Conservation (phyloP, 2,329 filamentous ascomycete species). For the Hypoxylon sp. region DNA sequence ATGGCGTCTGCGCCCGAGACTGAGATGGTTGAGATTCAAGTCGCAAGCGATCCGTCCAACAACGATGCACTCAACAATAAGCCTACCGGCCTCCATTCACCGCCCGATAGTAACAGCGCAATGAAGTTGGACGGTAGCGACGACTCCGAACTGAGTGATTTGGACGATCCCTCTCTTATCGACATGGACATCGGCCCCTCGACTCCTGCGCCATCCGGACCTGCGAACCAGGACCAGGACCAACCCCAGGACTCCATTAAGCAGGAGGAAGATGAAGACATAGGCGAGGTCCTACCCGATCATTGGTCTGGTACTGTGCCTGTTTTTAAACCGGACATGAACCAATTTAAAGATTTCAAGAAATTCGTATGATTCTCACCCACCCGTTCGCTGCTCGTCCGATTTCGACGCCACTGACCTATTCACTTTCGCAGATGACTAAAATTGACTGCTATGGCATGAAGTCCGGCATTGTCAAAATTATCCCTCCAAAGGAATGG, state of each 20-base stretch:
- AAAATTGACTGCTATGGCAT: constrained; percentile 96
- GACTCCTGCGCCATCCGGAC: constrained; percentile 21
- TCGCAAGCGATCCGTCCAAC: constrained; percentile 44
- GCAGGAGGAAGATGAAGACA: constrained; percentile 64
- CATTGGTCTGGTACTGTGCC: constrained; percentile 94
- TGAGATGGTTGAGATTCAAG: constrained; percentile 49
- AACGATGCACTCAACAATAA: constrained; percentile 56
- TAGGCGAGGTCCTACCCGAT: constrained; percentile 85
- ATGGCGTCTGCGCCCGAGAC: constrained; percentile 59
- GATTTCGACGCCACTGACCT: constrained; percentile 52
- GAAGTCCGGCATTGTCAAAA: constrained; percentile 97
- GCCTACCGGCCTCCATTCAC: constrained; percentile 70
- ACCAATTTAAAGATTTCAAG: constrained; percentile 94
- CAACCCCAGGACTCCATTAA: constrained; percentile 34
- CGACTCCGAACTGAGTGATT: constrained; percentile 76
- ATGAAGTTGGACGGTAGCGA: constrained; percentile 71
- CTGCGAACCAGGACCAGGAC: constrained; percentile 31
- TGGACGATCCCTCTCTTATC: constrained; percentile 63
- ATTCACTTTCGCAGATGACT: constrained; percentile 67
- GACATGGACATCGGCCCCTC: constrained; percentile 46
- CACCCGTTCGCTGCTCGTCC: not conserved
- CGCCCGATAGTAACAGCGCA: constrained; percentile 74
- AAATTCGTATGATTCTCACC: constrained; percentile 76
- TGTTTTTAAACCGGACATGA: constrained; percentile 95
- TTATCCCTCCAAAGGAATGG: constrained; percentile 95